Evolutionary conservation across 306 rosid species (phyloP).

Genomic region (Dryas drummondii): DNA sequence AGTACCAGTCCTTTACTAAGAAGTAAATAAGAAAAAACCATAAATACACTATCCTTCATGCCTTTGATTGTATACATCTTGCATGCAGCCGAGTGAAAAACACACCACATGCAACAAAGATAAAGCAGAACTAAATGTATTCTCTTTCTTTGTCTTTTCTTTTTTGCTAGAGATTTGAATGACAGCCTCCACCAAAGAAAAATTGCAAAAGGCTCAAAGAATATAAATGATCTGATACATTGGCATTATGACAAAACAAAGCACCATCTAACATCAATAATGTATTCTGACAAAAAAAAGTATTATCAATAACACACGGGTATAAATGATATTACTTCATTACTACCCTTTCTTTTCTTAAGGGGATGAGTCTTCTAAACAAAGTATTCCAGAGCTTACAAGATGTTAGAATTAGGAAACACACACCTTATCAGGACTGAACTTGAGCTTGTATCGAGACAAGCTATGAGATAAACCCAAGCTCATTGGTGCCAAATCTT

Average conservation of each 20-base stretch:
- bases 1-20: too few species aligned
- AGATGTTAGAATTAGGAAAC: background rate
- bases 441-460: slow-evolving; percentile 83
- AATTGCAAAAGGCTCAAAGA: background rate
- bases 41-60: too few species aligned
- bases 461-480: slow-evolving; percentile 94
- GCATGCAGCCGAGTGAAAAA: too few species aligned
- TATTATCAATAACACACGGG: too few species aligned
- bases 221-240: background rate
- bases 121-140: background rate
- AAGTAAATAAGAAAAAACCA: too few species aligned
- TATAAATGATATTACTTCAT: too few species aligned
- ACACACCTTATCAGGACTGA: slow-evolving; percentile 91
- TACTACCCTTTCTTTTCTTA: too few species aligned
- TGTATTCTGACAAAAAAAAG: background rate
- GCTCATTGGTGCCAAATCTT: slow-evolving; percentile 96
- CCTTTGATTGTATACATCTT: too few species aligned
- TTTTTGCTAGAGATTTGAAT: background rate
- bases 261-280: background rate
- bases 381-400: too few species aligned
- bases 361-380: too few species aligned
- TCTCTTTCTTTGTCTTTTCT: background rate
- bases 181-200: too few species aligned
- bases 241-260: background rate
- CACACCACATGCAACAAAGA: too few species aligned